Conservation (phyloP, 2,329 filamentous ascomycete genomes). For the Nigrospora osmanthi region DNA sequence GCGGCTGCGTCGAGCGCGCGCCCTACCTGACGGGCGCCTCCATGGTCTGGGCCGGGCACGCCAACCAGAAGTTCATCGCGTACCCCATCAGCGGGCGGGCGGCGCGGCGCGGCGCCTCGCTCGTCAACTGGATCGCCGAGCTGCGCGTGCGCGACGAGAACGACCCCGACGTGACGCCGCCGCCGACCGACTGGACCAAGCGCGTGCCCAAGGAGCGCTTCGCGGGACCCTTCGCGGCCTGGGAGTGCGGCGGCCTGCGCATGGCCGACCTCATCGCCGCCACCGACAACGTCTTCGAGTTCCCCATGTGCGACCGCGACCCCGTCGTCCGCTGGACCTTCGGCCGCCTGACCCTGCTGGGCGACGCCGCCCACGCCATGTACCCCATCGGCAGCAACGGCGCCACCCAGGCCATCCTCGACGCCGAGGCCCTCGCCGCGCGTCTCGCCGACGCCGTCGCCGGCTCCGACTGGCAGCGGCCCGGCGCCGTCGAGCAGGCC, state of each 20-base stretch:
- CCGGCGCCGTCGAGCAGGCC: constrained; percentile 19
- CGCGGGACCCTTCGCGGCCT: constrained; percentile 27
- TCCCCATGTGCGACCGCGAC: constrained; percentile 35
- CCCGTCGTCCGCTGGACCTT: constrained; percentile 25
- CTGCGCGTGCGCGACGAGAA: constrained; percentile 30
- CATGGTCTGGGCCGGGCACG: constrained; percentile 38
- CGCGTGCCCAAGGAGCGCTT: constrained; percentile 30
- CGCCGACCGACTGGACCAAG: constrained; percentile 34
- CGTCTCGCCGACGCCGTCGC: constrained; percentile 16
- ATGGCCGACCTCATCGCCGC: constrained; percentile 31
- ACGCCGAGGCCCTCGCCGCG: constrained; percentile 28
- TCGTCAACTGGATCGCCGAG: constrained; percentile 40
- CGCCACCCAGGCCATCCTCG: constrained; percentile 34
- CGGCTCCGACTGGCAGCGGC: neutral
- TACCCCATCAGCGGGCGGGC: constrained; percentile 33
- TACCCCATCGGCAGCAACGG: constrained; percentile 35
- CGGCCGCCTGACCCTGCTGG: constrained; percentile 46
- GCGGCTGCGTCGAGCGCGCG: constrained; percentile 29
- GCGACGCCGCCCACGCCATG: constrained; percentile 53
- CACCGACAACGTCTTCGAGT: constrained; percentile 34
- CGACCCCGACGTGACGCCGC: constrained; percentile 32
- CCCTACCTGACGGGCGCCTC: constrained; percentile 31
- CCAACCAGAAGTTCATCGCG: constrained; percentile 38
- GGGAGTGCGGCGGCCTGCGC: constrained; percentile 31
- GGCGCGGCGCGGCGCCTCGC: constrained; percentile 23